Conservation (phyloP, 2,329 filamentous ascomycete species). For the Colletotrichum tanaceti region DNA sequence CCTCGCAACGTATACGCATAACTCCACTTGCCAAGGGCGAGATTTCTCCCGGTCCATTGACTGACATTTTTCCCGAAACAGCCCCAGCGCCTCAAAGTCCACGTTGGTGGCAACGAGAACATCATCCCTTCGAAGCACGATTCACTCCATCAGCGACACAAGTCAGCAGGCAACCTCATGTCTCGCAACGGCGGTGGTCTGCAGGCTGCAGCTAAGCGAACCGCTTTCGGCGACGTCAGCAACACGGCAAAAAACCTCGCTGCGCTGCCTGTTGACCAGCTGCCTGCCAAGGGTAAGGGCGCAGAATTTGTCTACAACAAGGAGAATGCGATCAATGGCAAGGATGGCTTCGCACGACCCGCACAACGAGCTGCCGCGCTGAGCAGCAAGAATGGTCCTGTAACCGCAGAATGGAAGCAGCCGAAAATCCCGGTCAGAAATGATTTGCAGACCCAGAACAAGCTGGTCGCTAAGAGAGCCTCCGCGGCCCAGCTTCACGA, state of each 20-base stretch:
- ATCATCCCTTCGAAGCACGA: constrained; percentile 65
- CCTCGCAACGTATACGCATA: constrained; percentile 11
- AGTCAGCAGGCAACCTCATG: constrained; percentile 76
- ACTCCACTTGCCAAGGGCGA: not conserved
- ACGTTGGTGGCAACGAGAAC: constrained; percentile 76
- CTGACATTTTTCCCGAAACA: constrained; percentile 42
- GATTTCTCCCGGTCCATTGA: constrained; percentile 6
- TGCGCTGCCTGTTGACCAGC: constrained; percentile 41
- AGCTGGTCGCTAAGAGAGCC: constrained; percentile 33
- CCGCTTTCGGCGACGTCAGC: constrained; percentile 85
- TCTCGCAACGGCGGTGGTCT: constrained; percentile 64
- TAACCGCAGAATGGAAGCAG: constrained; percentile 35
- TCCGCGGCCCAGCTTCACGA: constrained; percentile 31
- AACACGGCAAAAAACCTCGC: constrained; percentile 65
- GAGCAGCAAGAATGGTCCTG: constrained; percentile 31
- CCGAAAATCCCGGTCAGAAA: constrained; percentile 31
- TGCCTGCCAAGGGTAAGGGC: constrained; percentile 51
- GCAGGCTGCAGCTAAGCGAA: constrained; percentile 77
- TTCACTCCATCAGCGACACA: constrained; percentile 81
- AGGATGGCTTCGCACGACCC: constrained; percentile 42
- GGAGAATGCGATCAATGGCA: constrained; percentile 43
- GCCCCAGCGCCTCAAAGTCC: constrained; percentile 58
- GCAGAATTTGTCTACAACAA: constrained; percentile 49
- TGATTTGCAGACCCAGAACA: constrained; percentile 32
- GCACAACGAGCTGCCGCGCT: constrained; percentile 41